Evolutionary conservation across 2,329 filamentous ascomycete species (phyloP), one percentile per base, ranked within the genome.

Genomic region (Scedosporium dehoogii): DNA sequence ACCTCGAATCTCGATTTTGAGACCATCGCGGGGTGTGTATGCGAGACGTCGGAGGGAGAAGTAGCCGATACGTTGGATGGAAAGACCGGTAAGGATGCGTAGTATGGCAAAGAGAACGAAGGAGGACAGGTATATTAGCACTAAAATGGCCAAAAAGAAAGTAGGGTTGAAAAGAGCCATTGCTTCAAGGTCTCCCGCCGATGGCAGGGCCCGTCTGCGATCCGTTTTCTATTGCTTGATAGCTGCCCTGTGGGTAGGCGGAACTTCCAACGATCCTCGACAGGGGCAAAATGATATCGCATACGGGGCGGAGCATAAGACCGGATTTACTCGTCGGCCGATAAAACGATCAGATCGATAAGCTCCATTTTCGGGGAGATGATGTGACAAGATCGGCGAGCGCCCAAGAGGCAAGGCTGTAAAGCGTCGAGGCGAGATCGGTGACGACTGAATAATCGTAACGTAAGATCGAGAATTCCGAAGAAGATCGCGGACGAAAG

Each of bases 81-180:
- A 99, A 63, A 99, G 81, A 65, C 94, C 94, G 42, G 93, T 97
- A 65, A 93, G 81, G 69, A 97, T 92, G 68, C 94, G 91, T 66
- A 99, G 78, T 68, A 97, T 84, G 70, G 94, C 94, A 74, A 99
- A 96, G 64, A 97, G 75, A 64, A 99, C 87, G 72, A 99, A 99
- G 65, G 93, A 92, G 65, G 86, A 89, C 55, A 99, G 84, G 78
- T 97, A 99, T 65, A 91, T 79, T 66, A 97, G 83, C 69, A 97
- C 86, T 72, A 92, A 70, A 68, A 96, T 81, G 73, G 93, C 93
- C 70, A 96, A 85, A 67, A 97, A 78, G 73, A 96, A 96, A 68
- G 93, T 90, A 69, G 88, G 88, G 70, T 83, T 85, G 68, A 87
- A 77, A 68, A 87, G 81, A 71, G 85, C 85, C 85, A 88, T 88